A percentile compares a stretch with the other conserved stretches of the same genome.
Evolutionary conservation across 2,329 filamentous ascomycete genomes (phyloP).

Genomic region (Moelleriella libera): DNA sequence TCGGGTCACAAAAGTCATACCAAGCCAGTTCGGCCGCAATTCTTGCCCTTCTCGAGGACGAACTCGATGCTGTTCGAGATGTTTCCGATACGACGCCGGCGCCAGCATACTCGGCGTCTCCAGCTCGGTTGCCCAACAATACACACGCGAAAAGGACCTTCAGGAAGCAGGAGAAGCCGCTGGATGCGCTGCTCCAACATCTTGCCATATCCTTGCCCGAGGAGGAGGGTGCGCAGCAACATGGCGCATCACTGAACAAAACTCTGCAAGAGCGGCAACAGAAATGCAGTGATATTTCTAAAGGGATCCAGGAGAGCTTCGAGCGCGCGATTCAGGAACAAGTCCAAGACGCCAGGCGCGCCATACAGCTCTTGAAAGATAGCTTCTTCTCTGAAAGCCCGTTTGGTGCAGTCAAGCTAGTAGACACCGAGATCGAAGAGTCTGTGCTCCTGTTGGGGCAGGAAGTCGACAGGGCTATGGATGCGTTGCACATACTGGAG

Average conservation of each 20-base stretch:
- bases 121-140: constrained; percentile 18
- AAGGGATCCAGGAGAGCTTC: constrained; percentile 33
- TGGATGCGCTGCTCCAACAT: constrained; percentile 32
- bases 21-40: constrained; percentile 24
- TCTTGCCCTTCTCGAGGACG: constrained; percentile 24
- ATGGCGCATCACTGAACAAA: constrained; percentile 18
- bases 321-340: constrained; percentile 27
- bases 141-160: background rate
- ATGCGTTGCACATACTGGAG: constrained; percentile 23
- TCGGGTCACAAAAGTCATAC: constrained; percentile 31
- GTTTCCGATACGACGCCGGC: too few species aligned
- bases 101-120: constrained; percentile 17
- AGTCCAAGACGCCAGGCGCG: constrained; percentile 31
- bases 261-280: constrained; percentile 22
- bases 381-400: constrained; percentile 38
- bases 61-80: too few species aligned
- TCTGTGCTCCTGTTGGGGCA: constrained; percentile 31
- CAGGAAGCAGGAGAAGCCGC: constrained; percentile 17
- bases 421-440: constrained; percentile 37
- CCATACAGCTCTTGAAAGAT: constrained; percentile 34
- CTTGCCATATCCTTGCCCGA: constrained; percentile 28
- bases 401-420: constrained; percentile 31
- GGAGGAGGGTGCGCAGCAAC: constrained; percentile 9
- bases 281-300: constrained; percentile 29
- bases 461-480: constrained; percentile 27